A percentile compares a stretch with the other conserved stretches of the same genome.
These are phyloP conservation scores for bread wheat (Triticum aestivum) DNA, from an alignment of 176 grass and related monocot genomes.

Conservation along the genomic window DNA sequence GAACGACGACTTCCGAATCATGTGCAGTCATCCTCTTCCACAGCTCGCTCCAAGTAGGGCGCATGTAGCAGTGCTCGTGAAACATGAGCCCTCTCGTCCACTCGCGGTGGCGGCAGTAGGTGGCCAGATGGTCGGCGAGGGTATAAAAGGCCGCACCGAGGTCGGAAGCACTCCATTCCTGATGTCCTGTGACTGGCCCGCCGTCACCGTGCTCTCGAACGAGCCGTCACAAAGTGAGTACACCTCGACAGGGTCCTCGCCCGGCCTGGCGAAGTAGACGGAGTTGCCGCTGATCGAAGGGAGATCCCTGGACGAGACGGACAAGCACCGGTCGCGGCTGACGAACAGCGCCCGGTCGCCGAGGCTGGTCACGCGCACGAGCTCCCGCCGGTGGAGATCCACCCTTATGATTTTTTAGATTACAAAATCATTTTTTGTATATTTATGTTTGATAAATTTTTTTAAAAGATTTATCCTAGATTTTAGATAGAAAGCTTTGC, in stretches of 20 bases:
- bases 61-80: not conserved
- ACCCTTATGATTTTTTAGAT: no score
- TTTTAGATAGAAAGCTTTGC: no score
- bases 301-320: not conserved
- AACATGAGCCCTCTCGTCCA: slow-evolving; percentile 15
- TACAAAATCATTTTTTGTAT: no score
- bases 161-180: not conserved
- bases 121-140: not conserved
- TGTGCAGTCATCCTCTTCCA: not conserved
- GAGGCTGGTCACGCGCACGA: not conserved
- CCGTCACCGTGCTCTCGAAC: not conserved
- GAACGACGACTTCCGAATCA: not conserved
- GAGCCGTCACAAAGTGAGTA: not conserved
- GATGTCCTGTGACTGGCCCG: not conserved
- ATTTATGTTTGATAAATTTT: no score
- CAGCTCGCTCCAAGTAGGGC: not conserved
- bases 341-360: not conserved
- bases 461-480: no score
- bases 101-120: not conserved
- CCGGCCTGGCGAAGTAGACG: not conserved
- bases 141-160: not conserved
- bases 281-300: not conserved
- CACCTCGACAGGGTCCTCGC: not conserved
- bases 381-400: not conserved
- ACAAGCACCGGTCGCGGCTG: not conserved